Base-by-base conservation (phyloP, 2,329 filamentous ascomycete genomes). In the Verticillium tricorpus region DNA sequence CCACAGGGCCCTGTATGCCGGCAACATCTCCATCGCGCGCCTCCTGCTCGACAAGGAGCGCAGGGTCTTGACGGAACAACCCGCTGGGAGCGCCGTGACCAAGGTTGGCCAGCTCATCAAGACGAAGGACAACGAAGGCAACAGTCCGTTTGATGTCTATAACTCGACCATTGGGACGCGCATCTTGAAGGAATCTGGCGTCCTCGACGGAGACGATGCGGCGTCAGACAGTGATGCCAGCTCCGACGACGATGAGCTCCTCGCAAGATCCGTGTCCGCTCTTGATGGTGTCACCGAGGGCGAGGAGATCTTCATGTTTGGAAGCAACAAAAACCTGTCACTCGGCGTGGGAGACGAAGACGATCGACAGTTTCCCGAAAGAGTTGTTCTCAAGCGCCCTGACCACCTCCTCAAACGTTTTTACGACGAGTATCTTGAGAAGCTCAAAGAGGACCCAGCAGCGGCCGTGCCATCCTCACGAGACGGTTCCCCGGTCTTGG, bases 281-380 rank as follows among this genome's bases (percentile, higher is more conserved):
- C 61, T 69, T 22, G 69, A 70, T 28, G 62, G 58, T 3, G 62
- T 64, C 1, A 62, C 65, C 2, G 65, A 70, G 32, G 94, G 92
- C 9, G 92, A 97, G 69, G 95, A 99, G 71, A 79, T 97, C 1
- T 98, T 92, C 70, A 89, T 92, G 1, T 97, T 98, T 75, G 95
- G 95, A 58, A 98, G 93, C 76, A 99, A 97, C 76, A 96, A 95
- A 71, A 99, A 99, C 68, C 77, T 96, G 11, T 95, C 91, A 0
- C 84, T 99, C 25, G 95, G 95, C 1, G 89, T 98, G 63, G 93
- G 93, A n/a, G 93, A 99, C 71, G 90, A 96, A 69, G 93, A 97
- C 72, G 94, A 99, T 71, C 88, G 95, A 3, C 93, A 98, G 66
- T 96, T 90, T 69, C 95, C 95, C 0, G 95, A 98, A 73, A 89